A percentile compares a stretch with the other conserved stretches of the same genome.
These are phyloP conservation scores for Coleophoma eucalyptorum DNA, from an alignment of 2,329 filamentous ascomycete species.

Conservation along the genomic window DNA sequence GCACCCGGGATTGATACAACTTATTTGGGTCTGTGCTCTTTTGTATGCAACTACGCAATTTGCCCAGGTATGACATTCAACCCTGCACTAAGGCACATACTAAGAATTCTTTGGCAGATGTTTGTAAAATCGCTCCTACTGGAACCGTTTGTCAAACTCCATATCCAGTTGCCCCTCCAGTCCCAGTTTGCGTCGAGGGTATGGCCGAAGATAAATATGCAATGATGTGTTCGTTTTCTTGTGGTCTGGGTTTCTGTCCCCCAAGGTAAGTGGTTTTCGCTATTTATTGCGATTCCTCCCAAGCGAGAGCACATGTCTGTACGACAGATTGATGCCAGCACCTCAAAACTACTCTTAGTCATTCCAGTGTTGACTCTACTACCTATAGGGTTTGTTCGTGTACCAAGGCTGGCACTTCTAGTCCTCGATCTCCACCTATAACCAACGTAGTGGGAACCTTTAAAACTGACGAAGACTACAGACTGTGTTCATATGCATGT, in stretches of 20 bases:
- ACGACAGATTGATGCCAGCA: background rate
- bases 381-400: background rate
- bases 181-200: background rate
- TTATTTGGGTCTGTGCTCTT: background rate
- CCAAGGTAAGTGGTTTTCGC: background rate
- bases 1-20: background rate
- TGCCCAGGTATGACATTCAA: too few species aligned
- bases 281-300: background rate
- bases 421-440: background rate
- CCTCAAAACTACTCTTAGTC: background rate
- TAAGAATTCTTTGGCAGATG: too few species aligned
- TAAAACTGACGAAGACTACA: background rate
- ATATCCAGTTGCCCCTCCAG: background rate
- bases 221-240: background rate
- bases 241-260: background rate
- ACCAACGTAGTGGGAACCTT: background rate
- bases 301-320: background rate
- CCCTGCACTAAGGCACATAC: too few species aligned
- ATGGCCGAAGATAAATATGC: background rate
- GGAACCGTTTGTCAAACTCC: background rate
- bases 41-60: background rate
- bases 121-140: background rate
- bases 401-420: background rate
- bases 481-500: background rate
- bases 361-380: background rate